Base-by-base conservation (phyloP, 768 basidiomycete genomes). In the Suillus bovinus region DNA sequence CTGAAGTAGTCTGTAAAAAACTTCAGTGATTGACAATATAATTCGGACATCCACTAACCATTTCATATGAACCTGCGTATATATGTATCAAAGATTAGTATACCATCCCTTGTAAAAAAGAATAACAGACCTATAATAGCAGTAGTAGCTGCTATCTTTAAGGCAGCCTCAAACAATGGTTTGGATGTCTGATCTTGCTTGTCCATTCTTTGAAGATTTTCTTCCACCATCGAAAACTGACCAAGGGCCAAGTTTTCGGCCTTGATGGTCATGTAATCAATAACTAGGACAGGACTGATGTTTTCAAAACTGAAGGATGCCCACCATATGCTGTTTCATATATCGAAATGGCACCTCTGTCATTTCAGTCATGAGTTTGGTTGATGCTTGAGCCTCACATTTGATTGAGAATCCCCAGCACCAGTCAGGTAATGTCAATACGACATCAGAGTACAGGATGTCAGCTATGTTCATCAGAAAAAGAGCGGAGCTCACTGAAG, bases 21-120 rank as follows among this genome's bases (percentile, higher is more conserved):
- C 38, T 5, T 50, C 29, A 63, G 52, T 11, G 34, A 13, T 14
- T 54, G 11, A 60, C 9, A 7, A 36, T 36, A 38, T 10, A 9
- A 41, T 2, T 42, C 1, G 5, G 2, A 29, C 29, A 33, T 53
- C 33, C 9, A 62, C 72, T 38, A 7, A 66, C 65, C 1, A 68
- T 66, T 57, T 66, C 72, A 33, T 63, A 64, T 14, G 70, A 64
- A 54, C 60, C 72, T 73, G 24, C 42, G 14, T 20, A 34, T 7
- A 22, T 27, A 11, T 36, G 1, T 58, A 59, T 24, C 14, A n/a
- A 38, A n/a, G 31, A 53, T n/a, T n/a, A n/a, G 31, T 29, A 56
- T 2, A 8, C 13, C 38, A 4, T 29, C 8, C 9, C 22, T 7
- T 29, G 11, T 8, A 7, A 22, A 59, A 8, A 24, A 9, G 13